A percentile compares a stretch with the other conserved stretches of the same genome.
Conservation (phyloP, 1,284 basidiomycete species). For the Naganishia albida region DNA sequence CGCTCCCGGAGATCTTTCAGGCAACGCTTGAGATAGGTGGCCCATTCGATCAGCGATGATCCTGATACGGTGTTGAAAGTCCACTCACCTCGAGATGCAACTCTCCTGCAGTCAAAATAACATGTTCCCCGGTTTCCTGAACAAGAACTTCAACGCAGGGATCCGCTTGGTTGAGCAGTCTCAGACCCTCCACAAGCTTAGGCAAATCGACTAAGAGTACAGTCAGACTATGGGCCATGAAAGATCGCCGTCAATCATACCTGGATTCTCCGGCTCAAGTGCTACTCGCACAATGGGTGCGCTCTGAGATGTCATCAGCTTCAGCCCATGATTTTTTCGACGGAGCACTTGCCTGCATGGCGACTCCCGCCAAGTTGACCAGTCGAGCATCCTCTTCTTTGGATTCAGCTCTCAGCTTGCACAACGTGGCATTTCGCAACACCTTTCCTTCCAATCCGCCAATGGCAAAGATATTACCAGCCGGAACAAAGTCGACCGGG, state of each 20-base stretch:
- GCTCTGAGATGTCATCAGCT: slow-evolving; percentile 56
- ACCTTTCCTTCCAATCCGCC: slow-evolving; percentile 87
- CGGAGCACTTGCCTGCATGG: slow-evolving; percentile 63
- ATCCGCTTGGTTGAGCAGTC: slow-evolving; percentile 89
- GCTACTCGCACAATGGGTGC: slow-evolving; percentile 95
- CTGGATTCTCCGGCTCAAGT: slow-evolving; percentile 79
- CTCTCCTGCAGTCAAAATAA: slow-evolving; percentile 94
- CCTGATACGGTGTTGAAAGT: not conserved
- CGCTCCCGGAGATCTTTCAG: slow-evolving; percentile 91
- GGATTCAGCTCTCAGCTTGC: slow-evolving; percentile 62
- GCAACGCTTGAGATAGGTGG: slow-evolving; percentile 66
- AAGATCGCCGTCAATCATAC: slow-evolving; percentile 42
- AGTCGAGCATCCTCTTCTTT: slow-evolving; percentile 55
- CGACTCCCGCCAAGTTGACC: slow-evolving; percentile 80
- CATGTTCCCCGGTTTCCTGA: slow-evolving; percentile 95
- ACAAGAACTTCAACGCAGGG: slow-evolving; percentile 97
- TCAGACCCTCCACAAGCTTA: slow-evolving; percentile 83
- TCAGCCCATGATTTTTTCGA: not conserved
- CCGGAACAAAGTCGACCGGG: slow-evolving; percentile 77
- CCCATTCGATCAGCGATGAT: not conserved
- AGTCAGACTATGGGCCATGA: slow-evolving; percentile 6
- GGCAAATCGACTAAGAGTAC: slow-evolving; percentile 73
- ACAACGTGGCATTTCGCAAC: slow-evolving; percentile 86
- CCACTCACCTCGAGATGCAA: slow-evolving; percentile 81
- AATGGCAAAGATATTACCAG: slow-evolving; percentile 94